Evolutionary conservation across 148 eudicot species (phyloP).

Genomic region (Vaccinium myrtillus): DNA sequence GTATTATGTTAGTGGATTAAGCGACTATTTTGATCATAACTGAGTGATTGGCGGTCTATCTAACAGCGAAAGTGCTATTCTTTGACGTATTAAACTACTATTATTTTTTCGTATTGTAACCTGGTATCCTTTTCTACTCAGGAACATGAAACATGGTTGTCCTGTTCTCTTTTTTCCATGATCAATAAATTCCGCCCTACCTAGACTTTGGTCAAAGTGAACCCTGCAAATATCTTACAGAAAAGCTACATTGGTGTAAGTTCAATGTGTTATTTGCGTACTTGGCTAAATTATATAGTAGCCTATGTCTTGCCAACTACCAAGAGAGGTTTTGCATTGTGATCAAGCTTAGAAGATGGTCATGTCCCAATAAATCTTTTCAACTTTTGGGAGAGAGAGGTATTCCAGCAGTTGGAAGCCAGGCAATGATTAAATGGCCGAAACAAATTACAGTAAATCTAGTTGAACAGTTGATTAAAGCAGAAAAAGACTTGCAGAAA

Average conservation of each 20-base stretch:
- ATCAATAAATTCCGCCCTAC: not conserved
- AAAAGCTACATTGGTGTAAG: not conserved
- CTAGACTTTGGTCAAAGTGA: not conserved
- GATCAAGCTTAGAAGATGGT: not conserved
- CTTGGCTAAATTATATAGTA: not conserved
- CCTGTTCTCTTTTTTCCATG: not conserved
- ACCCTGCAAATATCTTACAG: not conserved
- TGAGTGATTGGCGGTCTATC: not conserved
- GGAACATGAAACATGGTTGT: not conserved
- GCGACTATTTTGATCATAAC: not conserved
- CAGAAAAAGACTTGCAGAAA: constrained; percentile 66
- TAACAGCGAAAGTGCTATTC: not conserved
- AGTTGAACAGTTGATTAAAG: constrained; percentile 67
- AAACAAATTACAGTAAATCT: constrained; percentile 57
- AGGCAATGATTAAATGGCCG: constrained; percentile 62
- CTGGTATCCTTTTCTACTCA: not conserved
- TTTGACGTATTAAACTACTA: not conserved
- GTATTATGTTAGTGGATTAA: not conserved
- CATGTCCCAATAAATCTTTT: not conserved
- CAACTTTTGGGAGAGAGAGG: not conserved
- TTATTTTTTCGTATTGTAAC: not conserved
- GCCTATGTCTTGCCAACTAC: not conserved
- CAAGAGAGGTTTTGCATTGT: not conserved
- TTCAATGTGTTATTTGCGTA: not conserved
- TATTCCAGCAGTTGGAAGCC: constrained; percentile 40